A percentile compares a stretch with the other conserved stretches of the same genome.
These are phyloP conservation scores for Phytophthora sansomeana DNA, from an alignment of 352 stramenopile species.

Conservation along the genomic window DNA sequence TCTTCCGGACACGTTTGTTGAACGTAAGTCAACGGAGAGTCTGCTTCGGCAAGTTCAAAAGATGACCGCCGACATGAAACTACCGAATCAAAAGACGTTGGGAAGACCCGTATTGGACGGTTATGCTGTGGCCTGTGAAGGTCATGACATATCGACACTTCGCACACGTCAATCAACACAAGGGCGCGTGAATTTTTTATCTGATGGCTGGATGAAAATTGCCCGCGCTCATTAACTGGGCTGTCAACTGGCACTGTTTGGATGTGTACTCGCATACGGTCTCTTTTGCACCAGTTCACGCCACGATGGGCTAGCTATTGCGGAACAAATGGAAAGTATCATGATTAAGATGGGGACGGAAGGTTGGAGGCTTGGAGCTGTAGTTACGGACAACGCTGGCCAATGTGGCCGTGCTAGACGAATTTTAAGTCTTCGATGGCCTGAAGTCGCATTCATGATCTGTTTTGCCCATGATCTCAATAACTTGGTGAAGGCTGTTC, in stretches of 20 bases:
- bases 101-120: constrained; percentile 8
- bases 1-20: constrained; percentile 12
- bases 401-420: constrained; percentile 11
- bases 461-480: constrained; percentile 24
- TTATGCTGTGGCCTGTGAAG: neutral
- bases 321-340: constrained; percentile 3
- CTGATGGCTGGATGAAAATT: constrained; percentile 20
- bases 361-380: constrained; percentile 10
- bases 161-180: neutral
- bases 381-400: constrained; percentile 21
- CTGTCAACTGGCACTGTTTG: constrained; percentile 12
- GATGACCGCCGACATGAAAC: neutral
- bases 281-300: neutral
- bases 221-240: constrained; percentile 6
- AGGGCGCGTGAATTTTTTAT: constrained; percentile 19
- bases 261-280: neutral
- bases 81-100: neutral
- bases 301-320: constrained; percentile 11
- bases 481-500: constrained; percentile 18
- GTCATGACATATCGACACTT: constrained; percentile 3
- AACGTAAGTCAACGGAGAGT: neutral
- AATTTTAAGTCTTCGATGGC: constrained; percentile 21
- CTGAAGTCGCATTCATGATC: constrained; percentile 5
- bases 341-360: constrained; percentile 1
- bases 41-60: neutral